These are phyloP conservation scores for Apiotrichum sp. DNA, from an alignment of 1,284 basidiomycete species.

Conservation along the genomic window DNA sequence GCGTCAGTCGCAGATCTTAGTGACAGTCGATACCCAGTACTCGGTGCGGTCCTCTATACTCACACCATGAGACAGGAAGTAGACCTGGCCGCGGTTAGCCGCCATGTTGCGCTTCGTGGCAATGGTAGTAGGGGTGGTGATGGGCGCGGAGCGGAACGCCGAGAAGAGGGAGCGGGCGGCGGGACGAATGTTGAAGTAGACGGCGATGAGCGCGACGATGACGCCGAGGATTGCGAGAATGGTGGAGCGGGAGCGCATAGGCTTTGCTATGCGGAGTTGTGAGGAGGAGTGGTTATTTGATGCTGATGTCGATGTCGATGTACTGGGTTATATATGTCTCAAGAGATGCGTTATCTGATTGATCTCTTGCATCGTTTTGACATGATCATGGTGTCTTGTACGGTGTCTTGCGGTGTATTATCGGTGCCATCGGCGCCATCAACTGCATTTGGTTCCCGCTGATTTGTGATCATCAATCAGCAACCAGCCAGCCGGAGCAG, in stretches of 20 bases:
- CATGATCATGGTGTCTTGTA: no score
- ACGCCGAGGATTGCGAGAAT: slow-evolving; percentile 3
- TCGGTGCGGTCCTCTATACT: slow-evolving; percentile 2
- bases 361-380: no score
- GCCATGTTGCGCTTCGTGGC: neutral
- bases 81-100: slow-evolving; percentile 27
- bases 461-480: no score
- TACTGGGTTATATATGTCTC: no score
- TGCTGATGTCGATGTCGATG: no score
- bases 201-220: slow-evolving; percentile 1
- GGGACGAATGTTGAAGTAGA: neutral
- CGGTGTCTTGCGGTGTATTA: no score
- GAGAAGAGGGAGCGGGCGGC: neutral
- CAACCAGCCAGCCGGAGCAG: no score
- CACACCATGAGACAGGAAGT: slow-evolving; percentile 44
- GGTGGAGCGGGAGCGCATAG: slow-evolving; percentile 1
- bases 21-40: no score
- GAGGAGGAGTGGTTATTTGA: no score
- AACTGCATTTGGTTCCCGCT: no score
- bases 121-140: neutral
- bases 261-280: neutral
- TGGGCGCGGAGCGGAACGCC: neutral
- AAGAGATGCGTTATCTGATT: no score
- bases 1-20: neutral
- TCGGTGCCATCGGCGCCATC: no score